phyloP scores from a whole-genome alignment of 2,329 filamentous ascomycete genomes.

The Botrytis cinerea region DNA sequence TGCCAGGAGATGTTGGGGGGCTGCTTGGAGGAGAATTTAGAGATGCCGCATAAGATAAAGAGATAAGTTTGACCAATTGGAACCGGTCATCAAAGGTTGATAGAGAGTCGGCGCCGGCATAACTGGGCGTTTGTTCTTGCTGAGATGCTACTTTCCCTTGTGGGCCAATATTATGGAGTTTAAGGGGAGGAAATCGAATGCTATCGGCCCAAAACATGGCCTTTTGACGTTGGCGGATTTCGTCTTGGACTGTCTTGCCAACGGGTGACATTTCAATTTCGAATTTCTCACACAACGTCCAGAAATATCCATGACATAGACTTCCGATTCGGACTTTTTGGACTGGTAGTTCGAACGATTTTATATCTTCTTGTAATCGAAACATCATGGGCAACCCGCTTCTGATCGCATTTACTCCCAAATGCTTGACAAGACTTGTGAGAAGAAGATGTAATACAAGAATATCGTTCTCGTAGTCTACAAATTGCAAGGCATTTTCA shows the following conservation, averaged over 20 bases:
- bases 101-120: slow-evolving; percentile 63
- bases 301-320: slow-evolving; percentile 87
- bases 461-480: slow-evolving; percentile 73
- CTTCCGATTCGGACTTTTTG: slow-evolving; percentile 80
- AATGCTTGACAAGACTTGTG: slow-evolving; percentile 68
- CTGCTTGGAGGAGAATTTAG: slow-evolving; percentile 66
- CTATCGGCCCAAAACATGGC: slow-evolving; percentile 78
- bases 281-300: slow-evolving; percentile 75
- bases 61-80: slow-evolving; percentile 73
- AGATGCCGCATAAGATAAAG: slow-evolving; percentile 66
- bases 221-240: slow-evolving; percentile 72
- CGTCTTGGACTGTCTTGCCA: slow-evolving; percentile 71
- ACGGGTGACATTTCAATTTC: slow-evolving; percentile 70
- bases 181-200: slow-evolving; percentile 68
- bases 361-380: slow-evolving; percentile 81
- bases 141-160: slow-evolving; percentile 51
- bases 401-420: slow-evolving; percentile 80
- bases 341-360: slow-evolving; percentile 62
- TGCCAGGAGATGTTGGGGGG: slow-evolving; percentile 68
- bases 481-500: slow-evolving; percentile 76
- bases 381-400: slow-evolving; percentile 87
- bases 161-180: slow-evolving; percentile 61
- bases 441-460: slow-evolving; percentile 77
- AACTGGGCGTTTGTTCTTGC: slow-evolving; percentile 49
- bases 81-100: slow-evolving; percentile 74